Percentiles rank a stretch among this genome's conserved stretches.
phyloP scores from a whole-genome alignment of 1,284 basidiomycete genomes.

The Sporisorium exsertum region DNA sequence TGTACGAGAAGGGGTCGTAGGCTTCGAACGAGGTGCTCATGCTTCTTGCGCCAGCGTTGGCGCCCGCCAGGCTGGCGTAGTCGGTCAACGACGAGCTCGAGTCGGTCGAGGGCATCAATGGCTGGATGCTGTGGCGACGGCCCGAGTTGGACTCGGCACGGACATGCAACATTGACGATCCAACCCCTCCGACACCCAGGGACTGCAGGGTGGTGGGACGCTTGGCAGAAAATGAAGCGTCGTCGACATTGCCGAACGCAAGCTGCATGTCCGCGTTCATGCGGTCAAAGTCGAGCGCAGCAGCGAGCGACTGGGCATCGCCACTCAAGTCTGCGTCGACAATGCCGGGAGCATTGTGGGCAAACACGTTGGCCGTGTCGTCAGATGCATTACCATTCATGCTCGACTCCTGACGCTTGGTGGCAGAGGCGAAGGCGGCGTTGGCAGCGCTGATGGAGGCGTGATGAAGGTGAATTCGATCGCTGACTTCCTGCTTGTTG shows the following conservation, averaged over 20 bases:
- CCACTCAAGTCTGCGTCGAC: slow-evolving; percentile 34
- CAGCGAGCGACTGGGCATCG: slow-evolving; percentile 35
- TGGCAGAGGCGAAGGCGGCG: slow-evolving; percentile 49
- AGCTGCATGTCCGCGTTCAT: slow-evolving; percentile 37
- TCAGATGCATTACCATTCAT: slow-evolving; percentile 13
- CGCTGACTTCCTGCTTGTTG: slow-evolving; percentile 15
- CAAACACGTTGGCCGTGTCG: slow-evolving; percentile 24
- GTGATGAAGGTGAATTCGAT: slow-evolving; percentile 34
- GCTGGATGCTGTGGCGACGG: slow-evolving; percentile 60
- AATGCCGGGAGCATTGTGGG: slow-evolving; percentile 22
- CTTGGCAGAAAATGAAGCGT: slow-evolving; percentile 31
- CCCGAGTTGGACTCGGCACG: slow-evolving; percentile 45
- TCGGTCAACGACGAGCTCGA: slow-evolving; percentile 34
- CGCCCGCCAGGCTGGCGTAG: slow-evolving; percentile 20
- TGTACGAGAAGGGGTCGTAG: slow-evolving; percentile 22
- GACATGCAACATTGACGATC: slow-evolving; percentile 27
- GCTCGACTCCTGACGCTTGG: slow-evolving; percentile 21
- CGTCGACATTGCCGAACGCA: slow-evolving; percentile 14
- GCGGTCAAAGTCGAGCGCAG: slow-evolving; percentile 47
- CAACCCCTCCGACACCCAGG: background rate
- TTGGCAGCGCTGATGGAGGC: slow-evolving; percentile 48
- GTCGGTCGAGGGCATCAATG: slow-evolving; percentile 46
- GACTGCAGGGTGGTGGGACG: slow-evolving; percentile 31
- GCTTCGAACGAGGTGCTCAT: slow-evolving; percentile 48
- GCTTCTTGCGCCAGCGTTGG: slow-evolving; percentile 24